Conservation (phyloP, 441 rosid species). For the Omphalea diandra region DNA sequence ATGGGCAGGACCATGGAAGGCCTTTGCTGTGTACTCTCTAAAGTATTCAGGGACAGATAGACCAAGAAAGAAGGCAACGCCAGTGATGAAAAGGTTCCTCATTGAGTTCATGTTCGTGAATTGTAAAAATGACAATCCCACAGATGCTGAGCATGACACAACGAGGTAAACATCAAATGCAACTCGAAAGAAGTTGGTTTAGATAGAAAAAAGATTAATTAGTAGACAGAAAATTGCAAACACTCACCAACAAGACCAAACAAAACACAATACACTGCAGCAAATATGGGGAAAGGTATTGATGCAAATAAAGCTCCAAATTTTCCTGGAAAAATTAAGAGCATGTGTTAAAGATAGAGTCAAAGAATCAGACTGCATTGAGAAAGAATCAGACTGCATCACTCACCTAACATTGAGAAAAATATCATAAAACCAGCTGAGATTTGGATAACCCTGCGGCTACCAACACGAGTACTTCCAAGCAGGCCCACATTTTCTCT, state of each 20-base stretch:
- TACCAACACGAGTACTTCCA: slow-evolving; percentile 99
- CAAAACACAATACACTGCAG: slow-evolving; percentile 86
- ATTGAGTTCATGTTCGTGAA: slow-evolving; percentile 99
- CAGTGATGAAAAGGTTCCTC: slow-evolving; percentile 89
- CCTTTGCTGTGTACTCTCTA: slow-evolving; percentile 74
- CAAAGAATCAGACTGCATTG: neutral
- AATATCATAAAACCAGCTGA: slow-evolving; percentile 99
- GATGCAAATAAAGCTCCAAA: slow-evolving; percentile 98
- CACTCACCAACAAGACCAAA: slow-evolving; percentile 90
- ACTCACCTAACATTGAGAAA: slow-evolving; percentile 88
- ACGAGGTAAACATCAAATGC: slow-evolving; percentile 17
- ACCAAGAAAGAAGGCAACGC: slow-evolving; percentile 90
- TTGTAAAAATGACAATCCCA: slow-evolving; percentile 95
- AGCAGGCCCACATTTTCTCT: slow-evolving; percentile 97
- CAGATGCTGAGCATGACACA: slow-evolving; percentile 61
- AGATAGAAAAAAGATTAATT: neutral
- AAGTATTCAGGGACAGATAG: slow-evolving; percentile 90
- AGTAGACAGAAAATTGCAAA: neutral
- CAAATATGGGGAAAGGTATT: slow-evolving; percentile 93
- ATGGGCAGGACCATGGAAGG: slow-evolving; percentile 94
- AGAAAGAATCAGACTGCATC: neutral
- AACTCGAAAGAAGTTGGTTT: neutral
- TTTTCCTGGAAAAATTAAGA: slow-evolving; percentile 55
- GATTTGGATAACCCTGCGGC: slow-evolving; percentile 97
- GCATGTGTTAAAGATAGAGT: neutral